phyloP scores from a whole-genome alignment of 2,329 filamentous ascomycete genomes.

The Colletotrichum plurivorum region DNA sequence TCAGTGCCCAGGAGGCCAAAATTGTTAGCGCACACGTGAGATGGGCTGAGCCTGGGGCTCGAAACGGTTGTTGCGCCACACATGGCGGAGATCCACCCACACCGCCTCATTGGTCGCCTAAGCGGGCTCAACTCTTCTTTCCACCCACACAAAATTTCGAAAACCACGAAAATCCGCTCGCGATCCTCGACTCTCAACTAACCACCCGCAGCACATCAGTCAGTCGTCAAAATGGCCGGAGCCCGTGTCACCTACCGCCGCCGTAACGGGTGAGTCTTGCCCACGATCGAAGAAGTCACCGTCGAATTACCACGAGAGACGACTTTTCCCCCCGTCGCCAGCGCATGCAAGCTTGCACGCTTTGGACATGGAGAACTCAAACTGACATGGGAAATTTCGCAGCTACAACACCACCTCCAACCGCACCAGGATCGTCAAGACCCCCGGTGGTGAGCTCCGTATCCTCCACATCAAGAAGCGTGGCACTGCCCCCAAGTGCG shows the following conservation, averaged over 20 bases:
- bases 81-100: slow-evolving; percentile 13
- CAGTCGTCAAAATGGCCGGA: slow-evolving; percentile 69
- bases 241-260: slow-evolving; percentile 79
- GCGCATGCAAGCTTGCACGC: not conserved
- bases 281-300: not conserved
- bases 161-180: slow-evolving; percentile 10
- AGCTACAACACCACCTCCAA: slow-evolving; percentile 99
- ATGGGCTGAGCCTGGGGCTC: slow-evolving; percentile 20
- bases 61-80: slow-evolving; percentile 1
- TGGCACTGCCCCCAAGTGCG: slow-evolving; percentile 97
- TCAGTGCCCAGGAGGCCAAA: not conserved
- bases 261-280: slow-evolving; percentile 80
- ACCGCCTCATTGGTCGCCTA: slow-evolving; percentile 53
- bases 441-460: slow-evolving; percentile 94
- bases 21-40: slow-evolving; percentile 31
- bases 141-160: slow-evolving; percentile 21
- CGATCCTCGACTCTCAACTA: slow-evolving; percentile 45
- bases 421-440: slow-evolving; percentile 96
- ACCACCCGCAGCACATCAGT: slow-evolving; percentile 52
- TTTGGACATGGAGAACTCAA: slow-evolving; percentile 16
- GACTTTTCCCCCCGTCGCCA: not conserved
- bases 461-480: slow-evolving; percentile 99
- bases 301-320: slow-evolving; percentile 21
- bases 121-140: slow-evolving; percentile 48
- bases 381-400: slow-evolving; percentile 44